Base-by-base conservation (phyloP, 2,329 filamentous ascomycete genomes). In the Mycosphaerella sp. region DNA sequence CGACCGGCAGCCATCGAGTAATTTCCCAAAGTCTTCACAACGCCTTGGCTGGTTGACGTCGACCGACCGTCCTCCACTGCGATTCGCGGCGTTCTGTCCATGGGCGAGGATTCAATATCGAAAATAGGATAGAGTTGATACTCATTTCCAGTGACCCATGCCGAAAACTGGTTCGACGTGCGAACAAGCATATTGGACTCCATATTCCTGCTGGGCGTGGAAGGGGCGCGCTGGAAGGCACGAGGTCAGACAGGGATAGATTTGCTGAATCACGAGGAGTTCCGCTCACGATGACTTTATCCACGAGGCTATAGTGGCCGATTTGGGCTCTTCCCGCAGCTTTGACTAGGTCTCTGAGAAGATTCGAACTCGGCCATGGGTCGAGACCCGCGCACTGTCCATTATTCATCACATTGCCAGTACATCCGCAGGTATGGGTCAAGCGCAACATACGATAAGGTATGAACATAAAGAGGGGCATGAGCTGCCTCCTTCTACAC, bases 71-170 rank as follows among this genome's bases (percentile, higher is more conserved):
- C 34, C 34, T 10, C 8, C 34, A 11, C 10, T 10, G 12, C 12
- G 10, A 38, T 38, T 38, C 34, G 34, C 12, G 34, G 10, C 10
- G 34, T 1, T n/a, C 5, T 38, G 2, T n/a, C 4, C 34, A n/a
- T 38, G 10, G 34, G 12, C 34, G 34, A 38, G 34, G 34, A 38
- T 38, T 5, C 34, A 48, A 5, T 2, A 48, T 8, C 21, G 45
- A 32, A 48, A 38, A 38, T 29, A 48, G 14, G 45, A 48, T 48
- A 48, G 45, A 48, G 45, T 39, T 48, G 34, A 38, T 21, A 31
- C 26, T 47, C n/a, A n/a, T 36, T 14, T 21, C 21, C 14, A 31
- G 6, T 10, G 17, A 34, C 10, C 23, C 4, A 34, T n/a, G 29
- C 45, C 23, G 10, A 47, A 14, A 48, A 12, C 11, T 21, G 11